Evolutionary conservation across 306 rosid species (phyloP), one percentile per base, ranked within the genome.

Genomic region (Castanea crenata): DNA sequence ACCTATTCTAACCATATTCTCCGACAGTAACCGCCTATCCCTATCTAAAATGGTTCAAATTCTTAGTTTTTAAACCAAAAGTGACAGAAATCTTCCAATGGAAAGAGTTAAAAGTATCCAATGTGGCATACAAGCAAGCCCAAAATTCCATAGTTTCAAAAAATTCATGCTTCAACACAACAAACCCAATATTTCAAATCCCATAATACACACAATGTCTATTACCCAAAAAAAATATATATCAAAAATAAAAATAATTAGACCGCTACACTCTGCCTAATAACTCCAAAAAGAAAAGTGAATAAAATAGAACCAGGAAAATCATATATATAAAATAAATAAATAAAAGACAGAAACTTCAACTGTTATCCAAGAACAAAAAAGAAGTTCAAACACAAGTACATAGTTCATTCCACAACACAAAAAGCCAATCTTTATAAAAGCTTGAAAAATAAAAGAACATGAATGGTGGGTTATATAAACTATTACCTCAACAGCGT

Each of bases 401-500:
- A 31, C 23, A 76, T 10, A 72, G 52, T 67, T 52, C 0, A 52
- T 8, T 15, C 55, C 55, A 21, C 31, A 55, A 19, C 35, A n/a
- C 23, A 61, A 31, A 49, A 1, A 21, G 32, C 23, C n/a, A 46
- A 49, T 19, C 32, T 6, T 68, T 51, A 73, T 5, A 73, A 7
- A 57, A 10, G 29, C 18, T 9, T 49, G 54, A 11, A 49, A 55
- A 32, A 46, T 75, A 69, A 71, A 41, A 41, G 55, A 74, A 73
- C 34, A 57, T 10, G 8, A 69, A 54, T 14, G 72, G 75, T 16
- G 49, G 80, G 67, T 13, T 64, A 10, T 13, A 65, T 51, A 8
- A 41, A 49, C 72, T 2, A n/a, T 44, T 78, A 95, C 99, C 99
- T 95, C 96, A 49, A 95, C 92, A 13, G 97, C 92, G 88, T 88